Evolutionary conservation across 192 early-diverging fungal species (phyloP), one percentile per base, ranked within the genome.

Genomic region (Allomyces javanicus): DNA sequence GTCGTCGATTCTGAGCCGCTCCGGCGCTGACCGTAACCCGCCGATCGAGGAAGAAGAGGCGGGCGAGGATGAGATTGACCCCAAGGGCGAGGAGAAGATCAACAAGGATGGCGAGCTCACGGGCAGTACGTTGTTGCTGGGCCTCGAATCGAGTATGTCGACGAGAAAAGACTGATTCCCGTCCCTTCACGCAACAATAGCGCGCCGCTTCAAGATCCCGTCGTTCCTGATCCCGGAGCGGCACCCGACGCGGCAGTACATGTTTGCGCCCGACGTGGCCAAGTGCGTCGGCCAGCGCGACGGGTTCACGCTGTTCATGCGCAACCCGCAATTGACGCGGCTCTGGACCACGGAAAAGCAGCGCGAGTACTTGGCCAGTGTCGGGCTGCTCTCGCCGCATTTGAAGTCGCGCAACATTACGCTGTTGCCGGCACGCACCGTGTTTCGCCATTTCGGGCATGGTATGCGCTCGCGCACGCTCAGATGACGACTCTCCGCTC

Each of bases 271-370:
- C 25, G 81, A 83, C 58, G 78, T 77, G 17, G 65, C 78, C 12
- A 77, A 76, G 50, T 24, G 67, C 10, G 66, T 83, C 1, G 74
- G 74, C n/a, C 79, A 74, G 69, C 69, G 81, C 44, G 81, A 83
- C 70, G 74, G 78, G 26, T 80, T 78, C 71, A 77, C 80, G 23
- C 76, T 83, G 64, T 80, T 80, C 64, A 67, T 78, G 27, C 73
- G 70, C 22, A 78, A 79, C 69, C 69, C 71, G 23, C 66, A 76
- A 45, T 61, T 82, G 27, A 69, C 66, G 19, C 72, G 78, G 12
- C 25, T 82, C 17, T 70, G 66, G 45, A 76, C 71, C 25, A 72
- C 66, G 10, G 75, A 76, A 14, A 72, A 76, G 33, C 78, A 82
- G 64, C 72, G 75, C 64, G 67, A 71, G 17, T 64, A 63, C 33